Conservation (phyloP, 257 asterid genomes). For the Gardenia jasminoides region DNA sequence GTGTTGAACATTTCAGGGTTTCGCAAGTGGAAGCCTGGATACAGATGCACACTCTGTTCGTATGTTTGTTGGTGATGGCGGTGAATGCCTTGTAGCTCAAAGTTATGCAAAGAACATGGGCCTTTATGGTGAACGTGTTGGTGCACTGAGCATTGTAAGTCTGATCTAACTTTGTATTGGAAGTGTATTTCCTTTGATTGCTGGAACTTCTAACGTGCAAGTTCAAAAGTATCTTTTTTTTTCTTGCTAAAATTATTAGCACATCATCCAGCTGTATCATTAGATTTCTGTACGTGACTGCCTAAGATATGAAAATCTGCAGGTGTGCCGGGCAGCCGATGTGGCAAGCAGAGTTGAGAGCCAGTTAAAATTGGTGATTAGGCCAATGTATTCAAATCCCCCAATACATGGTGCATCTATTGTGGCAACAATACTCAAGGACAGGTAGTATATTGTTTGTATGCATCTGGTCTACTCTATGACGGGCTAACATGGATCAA, state of each 20-base stretch:
- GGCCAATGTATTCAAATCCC: conserved; percentile 99
- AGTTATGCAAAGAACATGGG: conserved; percentile 99
- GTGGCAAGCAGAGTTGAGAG: conserved; percentile 96
- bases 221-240: background rate
- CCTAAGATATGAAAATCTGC: conserved; percentile 17
- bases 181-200: background rate
- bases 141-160: conserved; percentile 96
- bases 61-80: conserved; percentile 89
- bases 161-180: background rate
- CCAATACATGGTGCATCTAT: conserved; percentile 97
- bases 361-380: conserved; percentile 87
- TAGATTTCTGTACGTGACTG: background rate
- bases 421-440: conserved; percentile 88
- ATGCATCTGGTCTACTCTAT: background rate
- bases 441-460: conserved; percentile 47
- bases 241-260: background rate
- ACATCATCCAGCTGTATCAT: background rate
- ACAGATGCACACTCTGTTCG: conserved; percentile 85
- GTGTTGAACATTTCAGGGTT: conserved; percentile 52
- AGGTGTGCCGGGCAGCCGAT: conserved; percentile 82
- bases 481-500: background rate
- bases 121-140: conserved; percentile 98
- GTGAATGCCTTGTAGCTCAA: conserved; percentile 88
- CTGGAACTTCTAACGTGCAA: background rate
- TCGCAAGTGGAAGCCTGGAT: conserved; percentile 96